Base-by-base conservation (phyloP, 2,329 filamentous ascomycete genomes). In the Remersonia thermophila region DNA sequence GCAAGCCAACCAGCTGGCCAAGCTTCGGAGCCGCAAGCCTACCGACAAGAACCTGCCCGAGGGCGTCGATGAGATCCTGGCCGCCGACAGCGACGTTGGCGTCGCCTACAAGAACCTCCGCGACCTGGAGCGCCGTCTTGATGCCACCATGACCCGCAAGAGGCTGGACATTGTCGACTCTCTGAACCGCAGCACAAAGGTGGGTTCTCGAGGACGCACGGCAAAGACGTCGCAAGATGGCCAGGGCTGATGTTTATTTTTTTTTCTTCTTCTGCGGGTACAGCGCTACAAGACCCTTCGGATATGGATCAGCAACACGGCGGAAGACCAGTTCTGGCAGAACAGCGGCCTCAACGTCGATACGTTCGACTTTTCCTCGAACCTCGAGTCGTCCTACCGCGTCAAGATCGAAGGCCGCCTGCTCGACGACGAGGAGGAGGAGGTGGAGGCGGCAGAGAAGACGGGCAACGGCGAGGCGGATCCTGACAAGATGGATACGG, bases 21-120 rank as follows among this genome's bases (percentile, higher is more conserved):
- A 87, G 58, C 77, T 86, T 42, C 77, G 84, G 48, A 85, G 83
- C 53, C 77, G 79, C 54, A 93, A 89, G 60, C 91, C 91, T 1
- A 95, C 86, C 40, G 91, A 98, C 60, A 93, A 85, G 68, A 91
- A 85, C 51, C 77, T 98, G 17, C 87, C 91, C 27, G 87, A 96
- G 46, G 86, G 84, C 38, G 71, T 94, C 30, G 87, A 93, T 49
- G 78, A 85, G 32, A 73, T 81, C 45, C 26, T 48, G 23, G 38
- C 44, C 9, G 74, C 85, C 42, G 76, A 93, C 45, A 85, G 83
- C 44, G 83, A 93, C 56, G 80, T 81, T 27, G 85, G 81, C 30
- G 69, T 79, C 54, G 73, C 84, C 48, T 98, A 98, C 63, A 79
- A 77, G 53, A 77, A 81, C 39, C 62, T 98, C 54, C 77, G 85